Evolutionary conservation across 148 eudicot species (phyloP).

Genomic region (Mesembryanthemum crystallinum): DNA sequence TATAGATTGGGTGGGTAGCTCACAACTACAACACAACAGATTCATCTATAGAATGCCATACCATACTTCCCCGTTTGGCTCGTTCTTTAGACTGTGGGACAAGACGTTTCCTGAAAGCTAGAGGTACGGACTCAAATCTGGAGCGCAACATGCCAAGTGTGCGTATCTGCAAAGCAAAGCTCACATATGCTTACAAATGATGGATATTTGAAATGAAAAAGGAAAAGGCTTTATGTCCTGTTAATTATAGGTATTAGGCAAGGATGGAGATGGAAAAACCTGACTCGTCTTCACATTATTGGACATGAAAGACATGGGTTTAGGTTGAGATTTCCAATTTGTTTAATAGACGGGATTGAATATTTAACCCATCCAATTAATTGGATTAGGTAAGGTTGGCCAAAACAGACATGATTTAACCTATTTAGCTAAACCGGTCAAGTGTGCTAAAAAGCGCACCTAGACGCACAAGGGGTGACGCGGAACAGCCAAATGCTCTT

Average conservation of each 20-base stretch:
- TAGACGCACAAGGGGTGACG: no score
- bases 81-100: conserved; percentile 59
- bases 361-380: not conserved
- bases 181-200: not conserved
- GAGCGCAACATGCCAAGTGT: conserved; percentile 98
- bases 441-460: no score
- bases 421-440: not conserved
- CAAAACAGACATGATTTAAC: not conserved
- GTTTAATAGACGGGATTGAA: not conserved
- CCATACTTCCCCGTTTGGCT: conserved; percentile 43
- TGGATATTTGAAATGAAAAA: conserved; percentile 4
- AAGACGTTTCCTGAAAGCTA: conserved; percentile 79
- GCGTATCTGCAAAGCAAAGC: conserved; percentile 55
- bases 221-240: conserved; percentile 1
- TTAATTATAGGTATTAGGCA: not conserved
- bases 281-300: not conserved
- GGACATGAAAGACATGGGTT: not conserved
- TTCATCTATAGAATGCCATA: conserved; percentile 26
- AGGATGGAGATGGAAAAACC: not conserved
- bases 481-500: no score
- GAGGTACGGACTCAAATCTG: conserved; percentile 87
- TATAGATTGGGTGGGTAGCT: not conserved
- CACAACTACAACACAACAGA: conserved; percentile 17
- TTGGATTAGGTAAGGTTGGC: not conserved
- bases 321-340: not conserved